Percentiles rank a stretch among this genome's conserved stretches.
Conservation (phyloP, 768 basidiomycete species). For the Leccinum longicurvipes region DNA sequence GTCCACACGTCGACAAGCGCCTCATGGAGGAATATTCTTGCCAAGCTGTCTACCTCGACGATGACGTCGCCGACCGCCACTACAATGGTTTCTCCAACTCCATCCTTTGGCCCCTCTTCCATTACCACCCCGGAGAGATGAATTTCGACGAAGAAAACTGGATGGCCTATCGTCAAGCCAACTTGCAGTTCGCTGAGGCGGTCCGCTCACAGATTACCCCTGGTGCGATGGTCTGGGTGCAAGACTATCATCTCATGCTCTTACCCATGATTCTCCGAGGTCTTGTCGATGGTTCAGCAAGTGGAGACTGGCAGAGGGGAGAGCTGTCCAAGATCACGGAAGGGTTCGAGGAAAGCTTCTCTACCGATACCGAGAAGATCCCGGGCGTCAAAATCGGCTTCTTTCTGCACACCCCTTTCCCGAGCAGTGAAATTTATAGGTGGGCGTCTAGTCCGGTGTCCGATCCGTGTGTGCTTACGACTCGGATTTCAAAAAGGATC, state of each 20-base stretch:
- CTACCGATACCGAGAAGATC: constrained; percentile 38
- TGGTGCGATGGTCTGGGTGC: constrained; percentile 98
- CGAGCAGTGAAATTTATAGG: constrained; percentile 97
- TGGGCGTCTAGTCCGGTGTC: constrained; percentile 36
- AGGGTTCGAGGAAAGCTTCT: constrained; percentile 52
- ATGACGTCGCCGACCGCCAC: constrained; percentile 97
- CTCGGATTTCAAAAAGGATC: constrained; percentile 60
- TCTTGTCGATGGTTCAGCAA: constrained; percentile 70
- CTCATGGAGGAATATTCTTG: constrained; percentile 95
- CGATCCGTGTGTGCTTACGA: constrained; percentile 7
- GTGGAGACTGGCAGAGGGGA: constrained; percentile 52
- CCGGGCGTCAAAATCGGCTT: constrained; percentile 92
- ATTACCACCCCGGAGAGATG: constrained; percentile 99
- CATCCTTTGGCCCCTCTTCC: constrained; percentile 98
- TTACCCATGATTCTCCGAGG: constrained; percentile 93
- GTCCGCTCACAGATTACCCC: constrained; percentile 75
- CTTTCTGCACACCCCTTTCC: constrained; percentile 98
- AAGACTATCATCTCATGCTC: constrained; percentile 97
- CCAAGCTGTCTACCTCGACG: constrained; percentile 96
- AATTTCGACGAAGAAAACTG: constrained; percentile 99
- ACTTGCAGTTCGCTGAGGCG: constrained; percentile 89
- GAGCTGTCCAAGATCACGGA: constrained; percentile 72
- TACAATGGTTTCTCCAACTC: constrained; percentile 99
- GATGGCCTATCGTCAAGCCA: constrained; percentile 96
- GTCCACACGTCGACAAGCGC: constrained; percentile 86